Conservation (phyloP, 2,329 filamentous ascomycete genomes). For the Tothia fuscella region DNA sequence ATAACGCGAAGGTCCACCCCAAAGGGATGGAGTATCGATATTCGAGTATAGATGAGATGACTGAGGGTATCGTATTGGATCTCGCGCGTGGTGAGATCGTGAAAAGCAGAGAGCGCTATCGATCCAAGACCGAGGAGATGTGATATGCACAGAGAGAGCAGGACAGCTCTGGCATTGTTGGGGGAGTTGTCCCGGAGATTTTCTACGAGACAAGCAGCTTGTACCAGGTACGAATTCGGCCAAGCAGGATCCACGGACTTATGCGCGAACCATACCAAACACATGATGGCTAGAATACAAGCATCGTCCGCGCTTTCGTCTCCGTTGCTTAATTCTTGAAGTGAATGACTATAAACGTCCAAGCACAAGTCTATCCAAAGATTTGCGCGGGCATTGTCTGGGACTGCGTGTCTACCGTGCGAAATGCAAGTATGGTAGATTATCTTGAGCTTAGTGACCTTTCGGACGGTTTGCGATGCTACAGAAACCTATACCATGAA, state of each 20-base stretch:
- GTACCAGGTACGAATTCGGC: neutral
- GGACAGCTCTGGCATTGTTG: conserved; percentile 3
- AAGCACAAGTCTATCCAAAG: no score
- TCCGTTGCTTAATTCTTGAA: no score
- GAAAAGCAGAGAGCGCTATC: conserved; percentile 4
- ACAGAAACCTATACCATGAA: no score
- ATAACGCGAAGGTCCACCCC: neutral
- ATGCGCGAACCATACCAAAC: no score
- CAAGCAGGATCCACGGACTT: no score
- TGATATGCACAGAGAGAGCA: conserved; percentile 2
- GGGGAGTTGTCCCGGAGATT: conserved; percentile 6
- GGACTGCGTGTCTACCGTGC: no score
- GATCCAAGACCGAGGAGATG: conserved; percentile 5
- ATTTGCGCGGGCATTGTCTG: no score
- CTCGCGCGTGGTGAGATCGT: conserved; percentile 2
- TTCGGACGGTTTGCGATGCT: no score
- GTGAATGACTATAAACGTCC: no score
- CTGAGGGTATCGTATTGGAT: conserved; percentile 10
- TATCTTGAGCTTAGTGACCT: no score
- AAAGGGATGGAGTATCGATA: conserved; percentile 10
- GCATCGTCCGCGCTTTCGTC: no score
- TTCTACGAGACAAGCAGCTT: conserved; percentile 4
- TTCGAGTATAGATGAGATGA: conserved; percentile 8
- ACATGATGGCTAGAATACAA: conserved; percentile 8
- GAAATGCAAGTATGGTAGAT: no score